Percentiles rank a stretch among this genome's conserved stretches.
Conservation (phyloP, 225 moss, liverwort and hornwort genomes). For the Pseudisothecium myosuroides region DNA sequence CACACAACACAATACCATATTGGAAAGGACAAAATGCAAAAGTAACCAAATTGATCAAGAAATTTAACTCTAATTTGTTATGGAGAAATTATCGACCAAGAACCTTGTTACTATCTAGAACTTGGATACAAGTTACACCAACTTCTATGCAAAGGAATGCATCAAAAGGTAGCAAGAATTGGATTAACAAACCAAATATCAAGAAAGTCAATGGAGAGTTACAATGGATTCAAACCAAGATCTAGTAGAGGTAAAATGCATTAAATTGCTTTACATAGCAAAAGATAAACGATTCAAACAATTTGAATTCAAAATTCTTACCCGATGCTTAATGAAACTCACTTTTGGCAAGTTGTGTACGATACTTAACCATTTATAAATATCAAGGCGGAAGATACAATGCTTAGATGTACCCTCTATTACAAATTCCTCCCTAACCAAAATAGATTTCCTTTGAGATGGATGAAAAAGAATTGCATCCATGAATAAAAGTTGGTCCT, state of each 20-base stretch:
- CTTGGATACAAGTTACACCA: not conserved
- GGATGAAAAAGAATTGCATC: too few species aligned
- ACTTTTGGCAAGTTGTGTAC: too few species aligned
- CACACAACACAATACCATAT: not conserved
- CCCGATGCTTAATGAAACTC: too few species aligned
- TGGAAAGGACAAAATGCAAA: accelerated
- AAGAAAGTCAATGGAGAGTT: not conserved
- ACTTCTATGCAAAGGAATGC: not conserved
- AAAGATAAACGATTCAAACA: not conserved
- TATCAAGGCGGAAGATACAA: too few species aligned
- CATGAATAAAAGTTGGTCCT: too few species aligned
- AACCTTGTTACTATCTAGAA: not conserved
- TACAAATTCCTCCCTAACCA: too few species aligned
- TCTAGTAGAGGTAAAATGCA: not conserved
- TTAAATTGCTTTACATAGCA: not conserved
- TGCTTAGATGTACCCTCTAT: too few species aligned
- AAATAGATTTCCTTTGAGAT: too few species aligned
- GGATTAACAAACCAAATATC: not conserved
- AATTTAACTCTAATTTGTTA: not conserved
- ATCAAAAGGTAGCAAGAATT: too few species aligned
- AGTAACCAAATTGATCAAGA: not conserved
- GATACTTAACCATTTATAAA: too few species aligned
- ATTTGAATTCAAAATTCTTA: too few species aligned
- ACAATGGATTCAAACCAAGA: not conserved
- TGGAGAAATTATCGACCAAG: not conserved